Conservation (phyloP, 371 early-diverging fungal genomes). For the Saksenaea vasiformis region DNA sequence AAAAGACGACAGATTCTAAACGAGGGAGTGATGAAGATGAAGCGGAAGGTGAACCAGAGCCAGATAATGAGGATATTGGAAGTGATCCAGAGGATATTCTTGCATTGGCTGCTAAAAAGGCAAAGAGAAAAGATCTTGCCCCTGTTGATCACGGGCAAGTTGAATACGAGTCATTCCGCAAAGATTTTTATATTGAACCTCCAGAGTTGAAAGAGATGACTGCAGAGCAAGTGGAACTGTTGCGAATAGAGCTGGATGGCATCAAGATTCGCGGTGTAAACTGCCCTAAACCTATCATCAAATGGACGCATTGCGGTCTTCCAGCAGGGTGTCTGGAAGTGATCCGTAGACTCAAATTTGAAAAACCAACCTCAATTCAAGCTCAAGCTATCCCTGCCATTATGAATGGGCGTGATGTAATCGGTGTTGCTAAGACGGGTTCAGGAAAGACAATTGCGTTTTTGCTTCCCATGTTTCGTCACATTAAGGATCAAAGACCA, state of each 20-base stretch:
- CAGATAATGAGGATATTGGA: slow-evolving; percentile 51
- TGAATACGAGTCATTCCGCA: slow-evolving; percentile 88
- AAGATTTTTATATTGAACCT: slow-evolving; percentile 96
- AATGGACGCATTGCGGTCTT: slow-evolving; percentile 97
- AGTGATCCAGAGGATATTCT: slow-evolving; percentile 77
- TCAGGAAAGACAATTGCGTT: slow-evolving; percentile 98
- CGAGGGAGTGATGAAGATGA: slow-evolving; percentile 48
- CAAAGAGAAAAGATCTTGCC: slow-evolving; percentile 92
- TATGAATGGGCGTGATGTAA: slow-evolving; percentile 96
- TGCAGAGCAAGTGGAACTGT: slow-evolving; percentile 79
- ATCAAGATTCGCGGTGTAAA: slow-evolving; percentile 90
- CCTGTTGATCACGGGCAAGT: slow-evolving; percentile 87
- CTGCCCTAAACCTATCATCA: slow-evolving; percentile 92
- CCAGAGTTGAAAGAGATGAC: slow-evolving; percentile 86
- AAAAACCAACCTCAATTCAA: slow-evolving; percentile 94
- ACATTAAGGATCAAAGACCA: slow-evolving; percentile 94
- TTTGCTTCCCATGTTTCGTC: slow-evolving; percentile 94
- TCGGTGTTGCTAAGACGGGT: slow-evolving; percentile 99
- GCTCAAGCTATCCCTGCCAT: slow-evolving; percentile 98
- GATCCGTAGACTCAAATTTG: slow-evolving; percentile 82
- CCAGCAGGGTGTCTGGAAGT: slow-evolving; percentile 72
- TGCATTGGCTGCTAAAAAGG: slow-evolving; percentile 78
- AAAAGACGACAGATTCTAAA: slow-evolving; percentile 20
- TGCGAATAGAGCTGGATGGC: slow-evolving; percentile 87
- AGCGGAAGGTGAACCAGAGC: slow-evolving; percentile 48